These are phyloP conservation scores for Entomophthora muscae DNA, from an alignment of 371 early-diverging fungal species.

Conservation along the genomic window DNA sequence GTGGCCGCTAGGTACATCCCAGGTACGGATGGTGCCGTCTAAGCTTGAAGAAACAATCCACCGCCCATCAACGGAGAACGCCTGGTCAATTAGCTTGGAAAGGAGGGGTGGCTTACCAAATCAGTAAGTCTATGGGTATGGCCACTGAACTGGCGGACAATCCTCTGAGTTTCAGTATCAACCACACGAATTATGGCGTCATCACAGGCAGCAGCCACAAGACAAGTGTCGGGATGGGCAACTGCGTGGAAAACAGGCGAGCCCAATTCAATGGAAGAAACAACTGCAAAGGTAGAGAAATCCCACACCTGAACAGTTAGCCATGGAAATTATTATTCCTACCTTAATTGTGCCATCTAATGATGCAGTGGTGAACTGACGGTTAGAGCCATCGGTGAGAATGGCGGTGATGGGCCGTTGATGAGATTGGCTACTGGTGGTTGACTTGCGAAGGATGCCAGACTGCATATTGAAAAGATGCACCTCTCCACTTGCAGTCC, in stretches of 20 bases:
- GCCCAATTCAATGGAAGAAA: slow-evolving; percentile 45
- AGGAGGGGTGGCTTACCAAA: slow-evolving; percentile 26
- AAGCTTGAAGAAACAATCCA: slow-evolving; percentile 72
- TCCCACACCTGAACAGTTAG: slow-evolving; percentile 49
- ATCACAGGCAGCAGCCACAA: slow-evolving; percentile 68
- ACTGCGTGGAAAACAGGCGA: slow-evolving; percentile 42
- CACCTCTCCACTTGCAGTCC: slow-evolving; percentile 51
- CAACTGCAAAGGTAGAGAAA: slow-evolving; percentile 37
- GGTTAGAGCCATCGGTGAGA: slow-evolving; percentile 54
- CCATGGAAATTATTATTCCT: not conserved
- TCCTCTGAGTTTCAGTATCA: slow-evolving; percentile 57
- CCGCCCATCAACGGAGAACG: slow-evolving; percentile 80
- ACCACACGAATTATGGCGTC: slow-evolving; percentile 70
- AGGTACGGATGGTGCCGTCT: slow-evolving; percentile 78
- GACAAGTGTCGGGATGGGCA: slow-evolving; percentile 49
- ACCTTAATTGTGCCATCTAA: slow-evolving; percentile 68
- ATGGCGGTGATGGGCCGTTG: slow-evolving; percentile 63
- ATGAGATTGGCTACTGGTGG: slow-evolving; percentile 35
- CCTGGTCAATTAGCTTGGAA: slow-evolving; percentile 17
- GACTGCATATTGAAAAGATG: slow-evolving; percentile 93
- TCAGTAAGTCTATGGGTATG: slow-evolving; percentile 76
- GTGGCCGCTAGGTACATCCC: slow-evolving; percentile 86
- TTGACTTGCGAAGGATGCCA: slow-evolving; percentile 51
- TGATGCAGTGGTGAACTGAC: slow-evolving; percentile 47
- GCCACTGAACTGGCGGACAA: slow-evolving; percentile 79